phyloP scores from a whole-genome alignment of 2,329 filamentous ascomycete species.

The Colletotrichum ledebouriae region DNA sequence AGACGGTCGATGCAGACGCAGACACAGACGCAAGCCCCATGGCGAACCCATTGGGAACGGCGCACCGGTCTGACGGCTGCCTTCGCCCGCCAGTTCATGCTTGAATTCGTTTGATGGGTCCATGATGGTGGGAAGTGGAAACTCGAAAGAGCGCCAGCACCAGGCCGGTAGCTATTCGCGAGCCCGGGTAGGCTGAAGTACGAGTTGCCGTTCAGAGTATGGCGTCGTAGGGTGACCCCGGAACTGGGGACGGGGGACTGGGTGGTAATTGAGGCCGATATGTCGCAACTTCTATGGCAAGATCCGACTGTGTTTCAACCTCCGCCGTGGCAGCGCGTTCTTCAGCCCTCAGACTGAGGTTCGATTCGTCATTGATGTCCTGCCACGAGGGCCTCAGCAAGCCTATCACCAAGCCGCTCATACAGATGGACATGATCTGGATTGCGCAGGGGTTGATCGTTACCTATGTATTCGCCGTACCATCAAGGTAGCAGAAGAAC shows the following conservation, averaged over 20 bases:
- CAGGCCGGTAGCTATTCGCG: slow-evolving; percentile 20
- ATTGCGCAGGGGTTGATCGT: slow-evolving; percentile 3
- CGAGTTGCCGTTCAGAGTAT: slow-evolving; percentile 15
- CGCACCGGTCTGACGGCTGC: slow-evolving; percentile 33
- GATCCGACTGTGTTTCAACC: slow-evolving; percentile 26
- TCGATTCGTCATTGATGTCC: too few relatives aligned
- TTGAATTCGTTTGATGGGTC: slow-evolving; percentile 17
- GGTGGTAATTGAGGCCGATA: slow-evolving; percentile 7
- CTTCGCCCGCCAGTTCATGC: slow-evolving; percentile 20
- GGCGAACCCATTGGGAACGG: slow-evolving; percentile 16
- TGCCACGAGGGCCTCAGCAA: slow-evolving; percentile 22
- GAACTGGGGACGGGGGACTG: slow-evolving; percentile 12
- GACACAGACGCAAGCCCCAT: slow-evolving; percentile 14
- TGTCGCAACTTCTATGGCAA: slow-evolving; percentile 2
- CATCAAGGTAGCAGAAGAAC: not conserved
- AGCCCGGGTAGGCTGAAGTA: slow-evolving; percentile 21
- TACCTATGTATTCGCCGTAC: not conserved
- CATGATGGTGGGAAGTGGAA: slow-evolving; percentile 5
- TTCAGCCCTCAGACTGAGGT: not conserved
- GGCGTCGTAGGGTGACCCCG: slow-evolving; percentile 12
- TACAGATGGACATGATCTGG: slow-evolving; percentile 11
- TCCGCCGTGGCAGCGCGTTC: slow-evolving; percentile 5
- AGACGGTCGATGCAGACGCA: slow-evolving; percentile 8
- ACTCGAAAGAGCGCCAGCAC: slow-evolving; percentile 17
- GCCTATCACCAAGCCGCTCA: not conserved